Conservation (phyloP, 306 rosid genomes). For the Myrica gale region DNA sequence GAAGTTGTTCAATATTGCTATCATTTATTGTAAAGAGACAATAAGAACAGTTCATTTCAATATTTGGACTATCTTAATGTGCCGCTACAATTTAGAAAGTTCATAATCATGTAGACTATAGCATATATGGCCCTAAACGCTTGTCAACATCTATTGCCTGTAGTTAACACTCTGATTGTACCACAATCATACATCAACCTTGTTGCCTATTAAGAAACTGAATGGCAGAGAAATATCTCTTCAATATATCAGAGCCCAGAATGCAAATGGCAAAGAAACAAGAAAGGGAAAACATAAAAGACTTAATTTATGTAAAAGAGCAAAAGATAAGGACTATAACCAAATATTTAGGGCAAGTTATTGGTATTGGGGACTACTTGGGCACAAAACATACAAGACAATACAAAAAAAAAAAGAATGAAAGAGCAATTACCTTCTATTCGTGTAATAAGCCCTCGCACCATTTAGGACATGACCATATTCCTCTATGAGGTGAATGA, state of each 20-base stretch:
- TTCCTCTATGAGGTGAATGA: constrained; percentile 57
- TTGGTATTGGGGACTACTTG: not conserved
- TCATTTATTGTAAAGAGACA: not conserved
- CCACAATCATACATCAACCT: not conserved
- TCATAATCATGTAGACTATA: not conserved
- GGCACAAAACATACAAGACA: not conserved
- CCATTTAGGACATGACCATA: constrained; percentile 87
- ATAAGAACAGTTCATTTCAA: not conserved
- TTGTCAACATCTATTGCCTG: not conserved
- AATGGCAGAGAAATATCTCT: not conserved
- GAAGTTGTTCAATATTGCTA: not conserved
- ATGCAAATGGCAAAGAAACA: not conserved
- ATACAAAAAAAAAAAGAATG: not conserved
- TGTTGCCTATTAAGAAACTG: not conserved
- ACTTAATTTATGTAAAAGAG: not conserved
- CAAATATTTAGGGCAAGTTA: not conserved
- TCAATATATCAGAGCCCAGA: not conserved
- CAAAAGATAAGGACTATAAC: not conserved
- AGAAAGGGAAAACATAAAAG: not conserved
- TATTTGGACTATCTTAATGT: not conserved
- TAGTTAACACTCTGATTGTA: too few species aligned
- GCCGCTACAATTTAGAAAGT: not conserved
- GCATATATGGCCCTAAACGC: not conserved
- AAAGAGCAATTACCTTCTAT: constrained; percentile 60
- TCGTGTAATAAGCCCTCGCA: constrained; percentile 81